These are phyloP conservation scores for Backusella psychrophila DNA, from an alignment of 192 early-diverging fungal species.

Conservation along the genomic window DNA sequence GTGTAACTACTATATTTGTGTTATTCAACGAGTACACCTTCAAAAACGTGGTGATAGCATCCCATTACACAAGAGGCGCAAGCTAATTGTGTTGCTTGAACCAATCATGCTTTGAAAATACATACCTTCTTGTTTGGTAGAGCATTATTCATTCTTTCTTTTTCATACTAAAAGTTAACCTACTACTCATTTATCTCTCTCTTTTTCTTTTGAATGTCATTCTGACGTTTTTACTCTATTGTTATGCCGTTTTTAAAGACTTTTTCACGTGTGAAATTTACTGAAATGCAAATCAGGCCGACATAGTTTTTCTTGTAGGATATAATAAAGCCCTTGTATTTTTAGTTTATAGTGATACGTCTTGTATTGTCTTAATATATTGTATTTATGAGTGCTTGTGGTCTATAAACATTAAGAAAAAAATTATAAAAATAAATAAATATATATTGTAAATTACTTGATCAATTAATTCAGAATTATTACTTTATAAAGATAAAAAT, in stretches of 20 bases:
- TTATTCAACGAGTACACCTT: background rate
- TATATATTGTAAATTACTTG: background rate
- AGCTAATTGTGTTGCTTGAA: background rate
- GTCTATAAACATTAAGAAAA: background rate
- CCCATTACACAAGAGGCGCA: background rate
- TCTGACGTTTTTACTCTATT: background rate
- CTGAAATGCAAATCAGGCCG: background rate
- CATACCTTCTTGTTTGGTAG: background rate
- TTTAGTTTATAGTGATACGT: background rate
- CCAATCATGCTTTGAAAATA: background rate
- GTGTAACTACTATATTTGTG: background rate
- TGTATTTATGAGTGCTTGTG: background rate
- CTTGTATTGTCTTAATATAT: background rate
- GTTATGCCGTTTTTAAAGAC: background rate
- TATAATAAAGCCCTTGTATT: background rate
- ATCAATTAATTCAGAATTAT: background rate
- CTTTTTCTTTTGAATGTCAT: background rate
- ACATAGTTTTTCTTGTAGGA: background rate
- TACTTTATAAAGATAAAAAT: background rate
- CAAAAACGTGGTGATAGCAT: conserved; percentile 1
- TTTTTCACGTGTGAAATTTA: background rate
- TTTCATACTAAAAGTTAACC: background rate
- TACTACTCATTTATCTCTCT: background rate
- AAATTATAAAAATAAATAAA: background rate
- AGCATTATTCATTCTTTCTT: background rate